A percentile compares a stretch with the other conserved stretches of the same genome.
phyloP scores from a whole-genome alignment of 2,329 filamentous ascomycete genomes.

The Ceratocystis colombiana region DNA sequence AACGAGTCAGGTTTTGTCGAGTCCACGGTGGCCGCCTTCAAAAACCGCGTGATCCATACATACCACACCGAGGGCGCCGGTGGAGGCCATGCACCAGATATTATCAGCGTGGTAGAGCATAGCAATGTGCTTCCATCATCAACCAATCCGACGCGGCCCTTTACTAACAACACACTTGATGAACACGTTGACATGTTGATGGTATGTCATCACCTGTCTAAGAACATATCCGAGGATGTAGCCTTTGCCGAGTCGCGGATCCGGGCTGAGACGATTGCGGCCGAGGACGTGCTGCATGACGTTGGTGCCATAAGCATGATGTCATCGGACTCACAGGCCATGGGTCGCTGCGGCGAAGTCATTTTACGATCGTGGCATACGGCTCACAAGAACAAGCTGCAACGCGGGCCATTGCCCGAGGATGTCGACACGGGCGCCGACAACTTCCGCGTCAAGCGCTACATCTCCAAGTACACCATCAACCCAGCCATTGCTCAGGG shows the following conservation, averaged over 20 bases:
- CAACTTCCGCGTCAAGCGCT: constrained; percentile 85
- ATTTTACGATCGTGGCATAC: constrained; percentile 92
- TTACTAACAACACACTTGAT: constrained; percentile 82
- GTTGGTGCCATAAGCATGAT: constrained; percentile 96
- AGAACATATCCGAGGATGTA: constrained; percentile 89
- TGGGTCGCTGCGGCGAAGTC: constrained; percentile 93
- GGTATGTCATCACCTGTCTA: constrained; percentile 90
- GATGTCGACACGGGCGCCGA: constrained; percentile 72
- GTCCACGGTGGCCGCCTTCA: constrained; percentile 76
- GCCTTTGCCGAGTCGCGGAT: constrained; percentile 93
- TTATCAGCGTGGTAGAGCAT: constrained; percentile 86
- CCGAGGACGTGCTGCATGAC: constrained; percentile 92
- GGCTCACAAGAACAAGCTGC: constrained; percentile 89
- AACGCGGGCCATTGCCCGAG: constrained; percentile 65
- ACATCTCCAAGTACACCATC: constrained; percentile 91
- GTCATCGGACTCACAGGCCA: constrained; percentile 88
- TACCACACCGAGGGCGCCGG: constrained; percentile 96
- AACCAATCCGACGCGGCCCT: constrained; percentile 87
- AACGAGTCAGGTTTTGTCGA: constrained; percentile 98
- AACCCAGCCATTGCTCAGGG: constrained; percentile 89
- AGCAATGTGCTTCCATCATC: constrained; percentile 79
- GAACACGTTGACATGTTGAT: constrained; percentile 98
- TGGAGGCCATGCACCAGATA: constrained; percentile 89
- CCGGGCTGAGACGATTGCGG: constrained; percentile 89
- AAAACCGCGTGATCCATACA: constrained; percentile 80